phyloP scores from a whole-genome alignment of 2,329 filamentous ascomycete genomes.

The Cladosporium sp. region DNA sequence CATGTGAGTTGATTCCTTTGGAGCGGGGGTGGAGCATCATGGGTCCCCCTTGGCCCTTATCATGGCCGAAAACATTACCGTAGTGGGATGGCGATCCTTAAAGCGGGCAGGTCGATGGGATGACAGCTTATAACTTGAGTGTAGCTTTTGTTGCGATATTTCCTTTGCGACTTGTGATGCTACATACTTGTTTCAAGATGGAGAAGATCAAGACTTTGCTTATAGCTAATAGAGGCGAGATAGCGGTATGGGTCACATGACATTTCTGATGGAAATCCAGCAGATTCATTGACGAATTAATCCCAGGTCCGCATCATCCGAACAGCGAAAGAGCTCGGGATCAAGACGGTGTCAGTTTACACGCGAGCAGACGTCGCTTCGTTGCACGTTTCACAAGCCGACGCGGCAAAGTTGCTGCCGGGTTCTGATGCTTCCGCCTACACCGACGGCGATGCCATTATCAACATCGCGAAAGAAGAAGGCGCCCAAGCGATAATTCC shows the following conservation, averaged over 20 bases:
- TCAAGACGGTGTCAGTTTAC: slow-evolving; percentile 55
- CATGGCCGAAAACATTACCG: slow-evolving; percentile 9
- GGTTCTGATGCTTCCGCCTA: slow-evolving; percentile 48
- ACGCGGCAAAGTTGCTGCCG: slow-evolving; percentile 48
- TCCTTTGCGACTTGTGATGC: not conserved
- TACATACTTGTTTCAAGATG: slow-evolving; percentile 24
- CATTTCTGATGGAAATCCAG: not conserved
- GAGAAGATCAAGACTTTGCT: slow-evolving; percentile 48
- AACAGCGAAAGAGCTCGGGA: slow-evolving; percentile 46
- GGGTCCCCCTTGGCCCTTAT: slow-evolving; percentile 18
- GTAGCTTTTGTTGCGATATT: not conserved
- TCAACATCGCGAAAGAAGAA: slow-evolving; percentile 48
- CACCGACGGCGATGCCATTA: slow-evolving; percentile 43
- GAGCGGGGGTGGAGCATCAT: slow-evolving; percentile 11
- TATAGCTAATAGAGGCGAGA: slow-evolving; percentile 58
- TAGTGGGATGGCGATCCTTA: not conserved
- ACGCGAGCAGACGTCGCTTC: slow-evolving; percentile 53
- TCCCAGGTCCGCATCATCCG: slow-evolving; percentile 44
- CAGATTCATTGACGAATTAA: not conserved
- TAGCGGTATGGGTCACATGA: slow-evolving; percentile 24
- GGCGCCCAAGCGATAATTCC: slow-evolving; percentile 57
- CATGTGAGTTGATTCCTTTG: not conserved
- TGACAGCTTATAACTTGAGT: not conserved
- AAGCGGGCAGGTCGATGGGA: not conserved
- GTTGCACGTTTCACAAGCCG: slow-evolving; percentile 50